Base-by-base conservation (phyloP, 1,139 yeast species). In the Magnusiomyces paraingens region DNA sequence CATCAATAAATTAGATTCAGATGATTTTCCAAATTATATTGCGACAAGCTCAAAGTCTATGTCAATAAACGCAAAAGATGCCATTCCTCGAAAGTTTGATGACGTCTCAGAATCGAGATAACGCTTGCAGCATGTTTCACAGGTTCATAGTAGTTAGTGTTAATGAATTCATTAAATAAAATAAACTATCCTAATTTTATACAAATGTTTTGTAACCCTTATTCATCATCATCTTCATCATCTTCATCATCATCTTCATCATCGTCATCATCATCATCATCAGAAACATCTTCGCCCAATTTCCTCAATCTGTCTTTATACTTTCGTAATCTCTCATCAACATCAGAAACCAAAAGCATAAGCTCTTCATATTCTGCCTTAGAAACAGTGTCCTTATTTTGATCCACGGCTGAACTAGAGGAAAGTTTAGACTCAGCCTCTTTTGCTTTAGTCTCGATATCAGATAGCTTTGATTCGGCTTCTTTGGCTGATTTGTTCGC, bases 281-380 rank as follows among this genome's bases (percentile, higher is more conserved):
- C 79, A 3, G 73, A 67, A 11, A 70, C 73, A 1, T 57, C 63
- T 41, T 64, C 62, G 1, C 82, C 87, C 38, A 83, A 63, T 0
- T 67, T 71, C 56, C 73, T 74, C 38, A 85, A 72, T 57, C 73
- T 76, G 15, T 67, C 64, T 61, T 84, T 84, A 66, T 87, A 86
- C 60, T 74, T 75, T 39, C 76, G 75, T 57, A 79, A 83, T 57
- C 79, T 79, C 51, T 86, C 93, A 60, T 86, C 94, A 64, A 86
- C 71, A 47, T 86, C 95, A 14, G 85, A 77, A 70, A 89, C 80
- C 45, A 88, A 71, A 45, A 86, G 71, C 83, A 88, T 80, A 58
- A 88, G 69, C 55, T 87, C 95, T 64, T 89, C 96, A 14, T 85
- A 66, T 50, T 87, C 95, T 1, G 80, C 66, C 60, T 76, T 80